Conservation (phyloP, 1,139 yeast genomes). For the Taiozyma sp. region DNA sequence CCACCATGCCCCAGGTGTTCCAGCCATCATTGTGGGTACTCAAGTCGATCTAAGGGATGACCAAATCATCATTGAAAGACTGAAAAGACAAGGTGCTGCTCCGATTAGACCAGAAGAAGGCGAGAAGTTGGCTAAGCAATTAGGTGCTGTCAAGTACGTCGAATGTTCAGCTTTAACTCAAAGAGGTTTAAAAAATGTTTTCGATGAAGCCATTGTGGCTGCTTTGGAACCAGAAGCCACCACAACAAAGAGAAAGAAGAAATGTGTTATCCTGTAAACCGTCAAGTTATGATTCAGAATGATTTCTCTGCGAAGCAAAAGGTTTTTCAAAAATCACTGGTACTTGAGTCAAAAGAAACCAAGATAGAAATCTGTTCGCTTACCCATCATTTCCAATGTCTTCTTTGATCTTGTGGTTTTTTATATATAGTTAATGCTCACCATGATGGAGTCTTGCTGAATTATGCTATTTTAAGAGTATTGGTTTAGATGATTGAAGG, state of each 20-base stretch:
- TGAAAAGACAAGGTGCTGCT: slow-evolving; percentile 82
- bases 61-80: slow-evolving; percentile 81
- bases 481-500: not conserved
- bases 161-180: slow-evolving; percentile 98
- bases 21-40: slow-evolving; percentile 93
- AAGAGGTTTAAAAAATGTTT: slow-evolving; percentile 90
- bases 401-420: not conserved
- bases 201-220: slow-evolving; percentile 96
- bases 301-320: not conserved
- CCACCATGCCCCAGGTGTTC: slow-evolving; percentile 97
- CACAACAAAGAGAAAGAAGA: slow-evolving; percentile 53
- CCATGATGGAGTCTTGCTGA: not conserved
- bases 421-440: no score
- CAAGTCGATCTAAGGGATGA: slow-evolving; percentile 94
- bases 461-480: not conserved
- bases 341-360: not conserved
- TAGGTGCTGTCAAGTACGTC: slow-evolving; percentile 92
- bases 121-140: slow-evolving; percentile 85
- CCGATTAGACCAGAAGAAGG: slow-evolving; percentile 89
- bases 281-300: not conserved
- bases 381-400: not conserved
- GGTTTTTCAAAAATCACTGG: not conserved
- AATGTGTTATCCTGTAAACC: slow-evolving; percentile 60
- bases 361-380: not conserved
- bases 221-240: slow-evolving; percentile 89